Conservation (phyloP, 192 early-diverging fungal genomes). For the Rhizophagus sp. region DNA sequence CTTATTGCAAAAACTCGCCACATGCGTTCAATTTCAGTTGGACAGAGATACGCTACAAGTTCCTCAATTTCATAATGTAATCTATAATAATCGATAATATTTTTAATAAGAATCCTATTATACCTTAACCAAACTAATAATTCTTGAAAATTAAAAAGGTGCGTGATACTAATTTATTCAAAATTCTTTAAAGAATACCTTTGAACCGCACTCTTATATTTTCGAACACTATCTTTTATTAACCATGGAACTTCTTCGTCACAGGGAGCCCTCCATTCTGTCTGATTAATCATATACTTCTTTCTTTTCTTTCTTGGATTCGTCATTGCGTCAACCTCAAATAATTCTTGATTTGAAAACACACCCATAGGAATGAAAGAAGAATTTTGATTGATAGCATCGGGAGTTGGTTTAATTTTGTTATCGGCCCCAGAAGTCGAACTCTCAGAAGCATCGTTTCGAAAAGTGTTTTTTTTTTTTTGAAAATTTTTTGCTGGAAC, state of each 20-base stretch:
- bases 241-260: not conserved
- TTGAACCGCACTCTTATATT: not conserved
- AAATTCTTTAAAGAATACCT: not conserved
- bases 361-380: not conserved
- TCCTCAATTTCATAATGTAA: slow-evolving; percentile 68
- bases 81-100: not conserved
- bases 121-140: too few species aligned
- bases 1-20: slow-evolving; percentile 74
- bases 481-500: not conserved
- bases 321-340: not conserved
- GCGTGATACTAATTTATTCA: too few species aligned
- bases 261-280: not conserved
- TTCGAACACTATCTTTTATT: not conserved
- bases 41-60: slow-evolving; percentile 80
- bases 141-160: not conserved
- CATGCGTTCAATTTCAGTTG: slow-evolving; percentile 75
- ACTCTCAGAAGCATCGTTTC: not conserved
- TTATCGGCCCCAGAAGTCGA: not conserved
- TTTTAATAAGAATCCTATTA: not conserved
- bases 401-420: not conserved
- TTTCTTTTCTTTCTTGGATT: not conserved
- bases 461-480: not conserved
- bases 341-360: not conserved
- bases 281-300: not conserved
- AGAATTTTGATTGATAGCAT: not conserved